phyloP scores from a whole-genome alignment of 805 yeast genomes.

The Candida caryicola region DNA sequence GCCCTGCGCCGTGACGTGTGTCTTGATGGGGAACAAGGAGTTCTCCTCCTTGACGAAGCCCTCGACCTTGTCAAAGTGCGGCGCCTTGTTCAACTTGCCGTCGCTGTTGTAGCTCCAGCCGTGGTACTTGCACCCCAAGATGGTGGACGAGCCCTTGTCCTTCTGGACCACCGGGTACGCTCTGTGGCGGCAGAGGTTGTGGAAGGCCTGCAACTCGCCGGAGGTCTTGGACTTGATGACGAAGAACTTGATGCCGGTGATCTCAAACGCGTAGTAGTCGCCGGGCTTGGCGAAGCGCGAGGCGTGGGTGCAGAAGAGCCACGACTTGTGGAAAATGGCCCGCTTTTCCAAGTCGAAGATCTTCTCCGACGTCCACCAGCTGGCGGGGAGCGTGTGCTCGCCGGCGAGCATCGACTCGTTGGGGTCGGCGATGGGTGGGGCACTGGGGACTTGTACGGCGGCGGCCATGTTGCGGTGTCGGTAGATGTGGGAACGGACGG shows the following conservation, averaged over 20 bases:
- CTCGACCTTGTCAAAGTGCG: conserved; percentile 57
- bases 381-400: conserved; percentile 55
- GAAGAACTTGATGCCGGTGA: conserved; percentile 55
- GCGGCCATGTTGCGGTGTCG: conserved; percentile 20
- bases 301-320: conserved; percentile 53
- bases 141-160: conserved; percentile 55
- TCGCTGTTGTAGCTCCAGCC: conserved; percentile 67
- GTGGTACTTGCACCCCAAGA: conserved; percentile 60
- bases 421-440: conserved; percentile 20
- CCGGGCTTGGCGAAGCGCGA: conserved; percentile 57
- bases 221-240: conserved; percentile 49
- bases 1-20: conserved; percentile 56
- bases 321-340: conserved; percentile 53
- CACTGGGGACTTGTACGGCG: conserved; percentile 17
- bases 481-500: no score
- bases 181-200: conserved; percentile 63
- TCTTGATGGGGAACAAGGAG: conserved; percentile 52
- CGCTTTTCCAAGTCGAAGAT: conserved; percentile 58
- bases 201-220: conserved; percentile 55
- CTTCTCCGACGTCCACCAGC: conserved; percentile 63
- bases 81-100: conserved; percentile 58
- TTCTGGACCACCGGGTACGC: conserved; percentile 62
- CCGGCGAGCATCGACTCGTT: conserved; percentile 21
- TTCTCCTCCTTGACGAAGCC: conserved; percentile 57
- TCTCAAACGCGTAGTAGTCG: conserved; percentile 50